Evolutionary conservation across 1,284 basidiomycete genomes (phyloP), one percentile per base, ranked within the genome.

Genomic region (Lentinus polychrous): DNA sequence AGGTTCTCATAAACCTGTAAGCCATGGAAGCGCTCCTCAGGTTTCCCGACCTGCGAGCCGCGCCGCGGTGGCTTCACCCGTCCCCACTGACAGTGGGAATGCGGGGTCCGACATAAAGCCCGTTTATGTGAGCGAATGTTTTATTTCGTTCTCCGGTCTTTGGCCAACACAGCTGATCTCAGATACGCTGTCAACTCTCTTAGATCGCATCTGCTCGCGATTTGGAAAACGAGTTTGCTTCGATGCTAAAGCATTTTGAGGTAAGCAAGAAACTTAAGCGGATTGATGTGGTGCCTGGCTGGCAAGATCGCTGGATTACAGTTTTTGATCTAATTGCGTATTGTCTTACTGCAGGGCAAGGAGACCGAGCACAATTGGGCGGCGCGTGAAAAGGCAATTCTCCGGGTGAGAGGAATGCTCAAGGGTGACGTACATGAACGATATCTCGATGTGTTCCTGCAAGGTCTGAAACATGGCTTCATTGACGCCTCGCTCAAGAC

Each of bases 321-420:
- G 20, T 43, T 46, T 49, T 50, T 12, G 45, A 38, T 14, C 24
- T 51, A 23, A 53, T 42, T 54, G 38, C 44, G 20, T 27, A 49
- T 32, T 52, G 41, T 54, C 54, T 17, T 54, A n/a, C n/a, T n/a
- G n/a, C n/a, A 93, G 83, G 94, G 93, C 14, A 96, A 84, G 68
- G 96, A 99, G 69, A 92, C 90, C 0, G 95, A 99, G 62, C 91
- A 95, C 58, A 99, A 99, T 61, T 99, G 95, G 95, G 76, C 81
- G 37, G 71, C 75, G 20, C 79, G 95, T 53, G 95, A 99, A 55
- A 81, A 78, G 52, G 76, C 86, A 11, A 75, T 97, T 50, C 73
- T 83, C 42, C 78, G 82, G 14, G 82, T 99, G 8, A 79, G 96
- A 43, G 94, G 95, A 5, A 94, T 99, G 90, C 67, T 99, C 52